Percentiles rank a stretch among this genome's conserved stretches.
Conservation (phyloP, 371 early-diverging fungal species). For the Saksenaea vasiformis region DNA sequence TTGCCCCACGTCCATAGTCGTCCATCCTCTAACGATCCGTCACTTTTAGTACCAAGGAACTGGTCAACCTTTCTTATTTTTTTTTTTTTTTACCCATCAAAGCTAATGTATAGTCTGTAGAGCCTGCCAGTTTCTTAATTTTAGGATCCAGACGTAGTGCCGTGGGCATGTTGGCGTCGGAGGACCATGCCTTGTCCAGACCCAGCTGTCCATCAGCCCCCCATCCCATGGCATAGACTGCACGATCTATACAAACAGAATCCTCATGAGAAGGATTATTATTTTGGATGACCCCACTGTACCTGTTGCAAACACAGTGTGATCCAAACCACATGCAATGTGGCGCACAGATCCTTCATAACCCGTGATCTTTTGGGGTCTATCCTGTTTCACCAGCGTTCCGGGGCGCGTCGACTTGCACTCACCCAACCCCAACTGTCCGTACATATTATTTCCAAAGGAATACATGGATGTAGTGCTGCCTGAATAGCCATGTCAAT, state of each 20-base stretch:
- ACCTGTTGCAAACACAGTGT: constrained; percentile 68
- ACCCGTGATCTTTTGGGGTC: constrained; percentile 19
- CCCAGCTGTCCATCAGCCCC: constrained; percentile 83
- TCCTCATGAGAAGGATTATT: background rate
- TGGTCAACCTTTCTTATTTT: background rate
- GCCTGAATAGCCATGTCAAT: background rate
- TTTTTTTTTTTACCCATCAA: constrained; percentile 32
- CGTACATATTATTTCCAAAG: constrained; percentile 72
- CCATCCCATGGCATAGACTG: constrained; percentile 79
- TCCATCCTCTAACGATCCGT: constrained; percentile 51
- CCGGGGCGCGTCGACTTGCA: constrained; percentile 38
- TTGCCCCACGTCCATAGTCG: constrained; percentile 81
- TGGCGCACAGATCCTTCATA: constrained; percentile 39
- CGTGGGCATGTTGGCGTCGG: constrained; percentile 50
- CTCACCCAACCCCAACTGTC: constrained; percentile 62
- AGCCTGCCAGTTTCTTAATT: constrained; percentile 58
- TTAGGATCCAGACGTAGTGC: constrained; percentile 29
- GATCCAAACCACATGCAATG: constrained; percentile 76
- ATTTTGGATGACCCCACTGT: background rate
- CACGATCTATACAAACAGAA: constrained; percentile 12
- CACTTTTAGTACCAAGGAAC: no score
- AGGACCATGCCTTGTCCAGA: constrained; percentile 49
- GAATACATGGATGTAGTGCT: constrained; percentile 46
- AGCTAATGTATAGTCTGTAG: constrained; percentile 75
- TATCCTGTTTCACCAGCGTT: constrained; percentile 18